Evolutionary conservation across 495 filamentous ascomycete genomes (phyloP).

Genomic region (Neurospora sp.): DNA sequence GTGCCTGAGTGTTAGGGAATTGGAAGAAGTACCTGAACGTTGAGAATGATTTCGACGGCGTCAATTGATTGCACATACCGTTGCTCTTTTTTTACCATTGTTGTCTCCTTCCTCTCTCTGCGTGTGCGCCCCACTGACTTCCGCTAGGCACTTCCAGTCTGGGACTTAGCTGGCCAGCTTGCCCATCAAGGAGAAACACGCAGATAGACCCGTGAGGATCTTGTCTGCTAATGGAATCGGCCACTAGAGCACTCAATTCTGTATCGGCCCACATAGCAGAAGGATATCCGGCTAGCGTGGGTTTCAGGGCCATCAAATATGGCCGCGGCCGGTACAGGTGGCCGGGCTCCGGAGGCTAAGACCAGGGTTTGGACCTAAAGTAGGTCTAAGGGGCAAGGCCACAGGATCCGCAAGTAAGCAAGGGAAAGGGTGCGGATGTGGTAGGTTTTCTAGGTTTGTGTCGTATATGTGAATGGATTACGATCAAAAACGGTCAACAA

Average conservation of each 20-base stretch:
- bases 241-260: constrained; percentile 1
- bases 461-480: neutral
- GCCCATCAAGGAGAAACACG: neutral
- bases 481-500: neutral
- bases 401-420: neutral
- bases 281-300: constrained; percentile 20
- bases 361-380: neutral
- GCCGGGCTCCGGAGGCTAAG: neutral
- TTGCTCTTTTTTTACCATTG: neutral
- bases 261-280: constrained; percentile 23
- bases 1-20: neutral
- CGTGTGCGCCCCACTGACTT: neutral
- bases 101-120: neutral
- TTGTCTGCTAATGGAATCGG: neutral
- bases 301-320: constrained; percentile 5
- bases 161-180: neutral
- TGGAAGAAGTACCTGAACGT: constrained; percentile 6
- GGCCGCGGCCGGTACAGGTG: constrained; percentile 15
- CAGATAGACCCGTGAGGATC: neutral
- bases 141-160: neutral
- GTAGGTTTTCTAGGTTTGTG: neutral
- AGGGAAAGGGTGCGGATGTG: neutral
- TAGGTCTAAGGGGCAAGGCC: neutral
- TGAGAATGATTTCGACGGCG: neutral
- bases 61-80: neutral